Conservation (phyloP, 441 rosid species). For the Rhodomyrtus psidioides region DNA sequence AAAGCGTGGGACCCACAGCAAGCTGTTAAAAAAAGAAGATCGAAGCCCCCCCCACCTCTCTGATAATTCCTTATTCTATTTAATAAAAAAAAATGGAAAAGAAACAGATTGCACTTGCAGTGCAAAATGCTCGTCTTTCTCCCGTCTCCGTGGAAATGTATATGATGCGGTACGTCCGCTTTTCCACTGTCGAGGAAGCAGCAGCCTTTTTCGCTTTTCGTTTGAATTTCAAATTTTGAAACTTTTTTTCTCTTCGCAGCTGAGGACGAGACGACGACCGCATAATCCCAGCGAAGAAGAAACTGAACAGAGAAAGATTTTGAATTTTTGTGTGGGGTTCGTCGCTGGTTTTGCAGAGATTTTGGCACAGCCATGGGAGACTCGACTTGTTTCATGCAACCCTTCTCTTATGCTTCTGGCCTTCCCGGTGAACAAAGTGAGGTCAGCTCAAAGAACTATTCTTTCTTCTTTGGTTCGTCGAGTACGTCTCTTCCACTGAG, state of each 20-base stretch:
- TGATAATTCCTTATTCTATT: neutral
- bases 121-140: neutral
- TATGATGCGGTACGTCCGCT: neutral
- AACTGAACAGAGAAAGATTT: neutral
- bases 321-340: neutral
- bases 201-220: neutral
- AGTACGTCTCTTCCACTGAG: neutral
- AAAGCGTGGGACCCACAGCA: neutral
- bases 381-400: conserved; percentile 59
- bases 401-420: conserved; percentile 40
- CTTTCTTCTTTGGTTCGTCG: neutral
- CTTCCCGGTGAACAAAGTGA: conserved; percentile 26
- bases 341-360: neutral
- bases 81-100: rapidly evolving
- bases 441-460: conserved; percentile 16
- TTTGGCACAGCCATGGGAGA: conserved; percentile 32
- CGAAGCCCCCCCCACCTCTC: neutral
- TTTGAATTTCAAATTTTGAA: neutral
- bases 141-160: neutral
- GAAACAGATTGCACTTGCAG: neutral
- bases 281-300: neutral
- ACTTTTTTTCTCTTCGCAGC: neutral
- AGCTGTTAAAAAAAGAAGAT: neutral
- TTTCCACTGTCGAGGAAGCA: neutral
- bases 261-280: neutral